phyloP scores from a whole-genome alignment of 2,329 filamentous ascomycete species.

The Dendrostoma leiphaemia region DNA sequence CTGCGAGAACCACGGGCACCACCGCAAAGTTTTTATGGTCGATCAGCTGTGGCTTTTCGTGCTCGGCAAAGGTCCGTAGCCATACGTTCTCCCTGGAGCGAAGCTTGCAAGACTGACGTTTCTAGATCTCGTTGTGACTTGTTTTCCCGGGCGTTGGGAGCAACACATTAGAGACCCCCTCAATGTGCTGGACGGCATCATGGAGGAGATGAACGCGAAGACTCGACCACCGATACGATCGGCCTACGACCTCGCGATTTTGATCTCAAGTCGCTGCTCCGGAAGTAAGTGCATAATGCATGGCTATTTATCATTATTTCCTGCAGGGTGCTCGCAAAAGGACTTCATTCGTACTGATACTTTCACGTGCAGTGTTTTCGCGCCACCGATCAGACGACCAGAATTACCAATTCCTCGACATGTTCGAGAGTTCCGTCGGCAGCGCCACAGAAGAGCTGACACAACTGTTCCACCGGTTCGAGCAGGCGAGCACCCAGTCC shows the following conservation, averaged over 20 bases:
- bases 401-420: conserved; percentile 63
- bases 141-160: conserved; percentile 57
- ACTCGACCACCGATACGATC: conserved; percentile 57
- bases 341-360: background rate
- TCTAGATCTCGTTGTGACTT: conserved; percentile 56
- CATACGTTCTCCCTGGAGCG: too few relatives aligned
- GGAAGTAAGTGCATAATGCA: conserved; percentile 31
- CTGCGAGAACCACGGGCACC: conserved; percentile 32
- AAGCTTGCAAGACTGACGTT: background rate
- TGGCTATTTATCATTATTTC: too few relatives aligned
- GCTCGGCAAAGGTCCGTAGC: conserved; percentile 38
- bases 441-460: conserved; percentile 52
- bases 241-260: conserved; percentile 60
- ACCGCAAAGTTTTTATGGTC: conserved; percentile 65
- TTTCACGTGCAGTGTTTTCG: conserved; percentile 44
- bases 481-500: conserved; percentile 55
- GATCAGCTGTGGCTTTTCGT: conserved; percentile 69
- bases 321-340: too few relatives aligned
- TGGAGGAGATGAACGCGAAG: conserved; percentile 65
- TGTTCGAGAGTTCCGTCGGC: conserved; percentile 66
- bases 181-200: conserved; percentile 61
- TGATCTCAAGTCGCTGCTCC: conserved; percentile 59
- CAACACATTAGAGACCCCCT: conserved; percentile 61
- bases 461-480: conserved; percentile 58
- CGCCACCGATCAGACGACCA: conserved; percentile 56